Evolutionary conservation across 2,329 filamentous ascomycete genomes (phyloP).

Genomic region (Microcyclospora tardicrescens): DNA sequence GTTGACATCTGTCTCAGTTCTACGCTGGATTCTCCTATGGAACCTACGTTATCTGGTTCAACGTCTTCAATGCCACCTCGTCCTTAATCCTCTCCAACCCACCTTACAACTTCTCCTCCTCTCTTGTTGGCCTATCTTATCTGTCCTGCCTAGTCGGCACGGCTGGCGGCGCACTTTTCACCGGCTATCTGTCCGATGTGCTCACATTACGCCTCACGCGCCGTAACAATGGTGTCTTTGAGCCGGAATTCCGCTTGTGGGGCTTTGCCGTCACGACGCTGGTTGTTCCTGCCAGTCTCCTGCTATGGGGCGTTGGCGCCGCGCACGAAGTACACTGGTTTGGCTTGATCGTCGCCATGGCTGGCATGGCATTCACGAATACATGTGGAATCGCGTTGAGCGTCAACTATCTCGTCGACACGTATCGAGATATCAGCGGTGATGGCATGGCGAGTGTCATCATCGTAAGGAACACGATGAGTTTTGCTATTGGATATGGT

Average conservation of each 20-base stretch:
- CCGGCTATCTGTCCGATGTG: slow-evolving; percentile 6
- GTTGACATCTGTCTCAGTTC: slow-evolving; percentile 2
- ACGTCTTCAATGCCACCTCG: slow-evolving; percentile 22
- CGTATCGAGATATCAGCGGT: slow-evolving; percentile 31
- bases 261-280: slow-evolving; percentile 26
- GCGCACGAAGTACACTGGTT: slow-evolving; percentile 34
- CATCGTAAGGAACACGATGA: slow-evolving; percentile 36
- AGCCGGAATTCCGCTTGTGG: slow-evolving; percentile 15
- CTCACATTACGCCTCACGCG: slow-evolving; percentile 9
- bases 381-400: slow-evolving; percentile 28
- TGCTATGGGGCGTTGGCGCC: slow-evolving; percentile 37
- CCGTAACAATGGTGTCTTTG: slow-evolving; percentile 12
- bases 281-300: slow-evolving; percentile 30
- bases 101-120: slow-evolving; percentile 33
- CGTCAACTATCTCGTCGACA: slow-evolving; percentile 31
- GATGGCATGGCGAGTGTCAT: slow-evolving; percentile 35
- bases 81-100: slow-evolving; percentile 21
- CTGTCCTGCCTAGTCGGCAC: slow-evolving; percentile 31
- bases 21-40: slow-evolving; percentile 28
- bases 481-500: slow-evolving; percentile 35
- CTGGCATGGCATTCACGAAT: slow-evolving; percentile 31
- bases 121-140: slow-evolving; percentile 35
- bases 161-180: slow-evolving; percentile 7
- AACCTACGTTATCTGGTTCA: slow-evolving; percentile 23
- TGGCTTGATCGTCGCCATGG: slow-evolving; percentile 33